A percentile compares a stretch with the other conserved stretches of the same genome.
These are phyloP conservation scores for Aspergillus carlsbadensis DNA, from an alignment of 495 filamentous ascomycete species.

Conservation along the genomic window DNA sequence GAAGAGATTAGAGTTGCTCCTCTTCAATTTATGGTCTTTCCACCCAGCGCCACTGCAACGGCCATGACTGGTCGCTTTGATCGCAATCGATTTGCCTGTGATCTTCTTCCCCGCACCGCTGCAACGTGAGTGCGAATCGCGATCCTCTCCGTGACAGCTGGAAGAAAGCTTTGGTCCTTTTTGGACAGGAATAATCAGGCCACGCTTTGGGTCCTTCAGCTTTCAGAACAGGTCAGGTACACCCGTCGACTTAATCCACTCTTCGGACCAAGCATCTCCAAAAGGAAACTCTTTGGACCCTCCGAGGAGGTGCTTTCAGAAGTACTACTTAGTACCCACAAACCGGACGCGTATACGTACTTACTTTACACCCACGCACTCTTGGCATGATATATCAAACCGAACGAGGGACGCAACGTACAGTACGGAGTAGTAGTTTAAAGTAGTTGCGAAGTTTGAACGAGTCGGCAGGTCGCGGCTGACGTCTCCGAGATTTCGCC, in stretches of 20 bases:
- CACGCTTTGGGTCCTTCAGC: not conserved
- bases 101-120: slow-evolving; percentile 29
- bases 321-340: not conserved
- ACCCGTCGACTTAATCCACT: not conserved
- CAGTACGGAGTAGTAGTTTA: too few relatives aligned
- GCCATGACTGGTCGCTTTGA: slow-evolving; percentile 17
- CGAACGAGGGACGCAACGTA: too few relatives aligned
- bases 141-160: not conserved
- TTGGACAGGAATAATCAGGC: not conserved
- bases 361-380: not conserved
- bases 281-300: not conserved
- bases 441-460: too few relatives aligned
- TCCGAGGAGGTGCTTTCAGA: not conserved
- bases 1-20: slow-evolving; percentile 25
- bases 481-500: slow-evolving; percentile 14
- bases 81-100: slow-evolving; percentile 22
- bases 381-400: not conserved
- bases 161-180: slow-evolving; percentile 3
- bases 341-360: not conserved
- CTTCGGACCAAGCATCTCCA: not conserved
- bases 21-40: slow-evolving; percentile 11
- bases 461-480: slow-evolving; percentile 1
- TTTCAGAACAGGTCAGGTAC: not conserved
- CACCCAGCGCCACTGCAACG: not conserved
- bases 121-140: slow-evolving; percentile 7